These are phyloP conservation scores for Torulaspora microellipsoides DNA, from an alignment of 805 yeast genomes.

Conservation along the genomic window DNA sequence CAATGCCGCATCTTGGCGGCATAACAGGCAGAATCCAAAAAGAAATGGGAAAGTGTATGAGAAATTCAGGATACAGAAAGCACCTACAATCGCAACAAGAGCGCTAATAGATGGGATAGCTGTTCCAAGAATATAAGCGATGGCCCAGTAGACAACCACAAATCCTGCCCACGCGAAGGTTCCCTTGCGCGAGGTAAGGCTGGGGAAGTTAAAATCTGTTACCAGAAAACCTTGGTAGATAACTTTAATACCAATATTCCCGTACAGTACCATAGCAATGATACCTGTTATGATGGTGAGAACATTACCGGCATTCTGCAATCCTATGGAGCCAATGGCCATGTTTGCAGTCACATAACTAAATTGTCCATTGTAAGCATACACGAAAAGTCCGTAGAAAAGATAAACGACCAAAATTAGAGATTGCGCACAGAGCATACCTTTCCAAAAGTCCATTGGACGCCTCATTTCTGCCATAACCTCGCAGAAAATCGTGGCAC, in stretches of 20 bases:
- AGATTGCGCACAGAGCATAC: slow-evolving; percentile 40
- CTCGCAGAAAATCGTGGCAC: slow-evolving; percentile 47
- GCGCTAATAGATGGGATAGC: slow-evolving; percentile 43
- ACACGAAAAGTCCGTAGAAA: slow-evolving; percentile 41
- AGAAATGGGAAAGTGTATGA: slow-evolving; percentile 43
- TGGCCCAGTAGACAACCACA: slow-evolving; percentile 41
- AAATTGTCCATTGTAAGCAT: slow-evolving; percentile 45
- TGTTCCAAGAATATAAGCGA: slow-evolving; percentile 41
- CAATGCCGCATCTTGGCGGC: slow-evolving; percentile 29
- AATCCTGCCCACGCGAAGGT: slow-evolving; percentile 35
- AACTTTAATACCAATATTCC: slow-evolving; percentile 45
- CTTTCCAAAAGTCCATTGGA: slow-evolving; percentile 47
- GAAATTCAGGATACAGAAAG: slow-evolving; percentile 44
- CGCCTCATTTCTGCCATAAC: slow-evolving; percentile 46
- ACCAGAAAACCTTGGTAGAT: slow-evolving; percentile 39
- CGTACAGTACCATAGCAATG: slow-evolving; percentile 45
- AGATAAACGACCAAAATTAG: slow-evolving; percentile 40
- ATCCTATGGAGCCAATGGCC: slow-evolving; percentile 36
- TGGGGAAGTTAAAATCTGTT: slow-evolving; percentile 32
- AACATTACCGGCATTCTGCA: slow-evolving; percentile 39
- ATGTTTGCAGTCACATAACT: slow-evolving; percentile 42
- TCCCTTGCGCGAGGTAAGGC: slow-evolving; percentile 34
- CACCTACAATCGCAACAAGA: slow-evolving; percentile 39
- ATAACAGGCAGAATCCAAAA: slow-evolving; percentile 16
- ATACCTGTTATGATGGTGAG: slow-evolving; percentile 37